Conservation (phyloP, 192 early-diverging fungal species). For the Entomortierella lignicola region DNA sequence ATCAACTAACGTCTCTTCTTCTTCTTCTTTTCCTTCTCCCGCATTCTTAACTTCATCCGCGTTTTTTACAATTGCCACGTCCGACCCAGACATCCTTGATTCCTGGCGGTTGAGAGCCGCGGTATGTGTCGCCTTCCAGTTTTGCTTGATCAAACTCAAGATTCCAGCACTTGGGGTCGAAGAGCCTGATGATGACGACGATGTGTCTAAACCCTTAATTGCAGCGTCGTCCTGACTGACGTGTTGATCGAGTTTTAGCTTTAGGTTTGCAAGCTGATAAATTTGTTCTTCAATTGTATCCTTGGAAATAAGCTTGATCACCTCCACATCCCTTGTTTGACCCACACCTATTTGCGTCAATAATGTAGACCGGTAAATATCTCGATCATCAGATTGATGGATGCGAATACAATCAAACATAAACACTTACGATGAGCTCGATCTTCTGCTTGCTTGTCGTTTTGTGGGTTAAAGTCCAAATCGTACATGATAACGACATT, state of each 20-base stretch:
- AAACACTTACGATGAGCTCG: constrained; percentile 78
- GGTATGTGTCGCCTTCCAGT: constrained; percentile 18
- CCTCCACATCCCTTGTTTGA: constrained; percentile 82
- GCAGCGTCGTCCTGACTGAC: constrained; percentile 37
- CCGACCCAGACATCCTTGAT: background rate
- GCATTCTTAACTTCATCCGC: background rate
- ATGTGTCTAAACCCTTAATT: background rate
- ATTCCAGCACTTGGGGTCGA: constrained; percentile 47
- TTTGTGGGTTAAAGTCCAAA: constrained; percentile 90
- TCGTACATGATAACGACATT: constrained; percentile 83
- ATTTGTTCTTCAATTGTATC: constrained; percentile 81
- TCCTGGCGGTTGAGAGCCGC: constrained; percentile 1
- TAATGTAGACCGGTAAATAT: too few species aligned
- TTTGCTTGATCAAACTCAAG: constrained; percentile 48
- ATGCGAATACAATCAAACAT: too few species aligned
- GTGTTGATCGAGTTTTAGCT: constrained; percentile 70
- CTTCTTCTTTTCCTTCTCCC: background rate
- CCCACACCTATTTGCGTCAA: constrained; percentile 77
- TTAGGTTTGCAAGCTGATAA: constrained; percentile 65
- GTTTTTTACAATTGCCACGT: background rate
- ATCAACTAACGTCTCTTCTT: background rate
- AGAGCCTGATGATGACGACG: constrained; percentile 32
- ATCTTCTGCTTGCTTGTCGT: constrained; percentile 87
- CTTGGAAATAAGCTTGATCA: constrained; percentile 75
- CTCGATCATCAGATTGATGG: too few species aligned